Percentiles rank a stretch among this genome's conserved stretches.
phyloP scores from a whole-genome alignment of 1,284 basidiomycete species.

The Bondarzewia mesenterica region DNA sequence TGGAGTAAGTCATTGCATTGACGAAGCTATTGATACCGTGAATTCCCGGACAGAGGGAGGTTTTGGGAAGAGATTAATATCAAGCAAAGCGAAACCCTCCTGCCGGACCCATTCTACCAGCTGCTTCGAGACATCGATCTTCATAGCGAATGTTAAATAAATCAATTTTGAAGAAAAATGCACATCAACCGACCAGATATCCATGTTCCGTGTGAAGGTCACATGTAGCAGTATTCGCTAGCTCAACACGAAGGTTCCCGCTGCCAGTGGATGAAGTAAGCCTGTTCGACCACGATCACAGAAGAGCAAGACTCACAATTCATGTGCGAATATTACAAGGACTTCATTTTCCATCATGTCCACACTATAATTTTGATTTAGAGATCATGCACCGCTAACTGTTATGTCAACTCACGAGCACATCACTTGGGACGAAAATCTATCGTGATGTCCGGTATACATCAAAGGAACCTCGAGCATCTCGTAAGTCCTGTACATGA shows the following conservation, averaged over 20 bases:
- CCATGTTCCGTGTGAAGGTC: constrained; percentile 74
- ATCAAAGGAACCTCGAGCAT: constrained; percentile 80
- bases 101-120: constrained; percentile 71
- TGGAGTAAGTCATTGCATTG: not conserved
- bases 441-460: constrained; percentile 51
- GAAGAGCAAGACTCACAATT: constrained; percentile 61
- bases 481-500: constrained; percentile 62
- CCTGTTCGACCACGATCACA: not conserved
- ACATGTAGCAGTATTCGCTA: constrained; percentile 64
- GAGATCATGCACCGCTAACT: too few species aligned
- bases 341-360: constrained; percentile 65
- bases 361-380: constrained; percentile 22
- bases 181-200: constrained; percentile 53
- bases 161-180: constrained; percentile 3
- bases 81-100: constrained; percentile 69
- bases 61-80: constrained; percentile 75
- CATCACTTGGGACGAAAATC: constrained; percentile 75
- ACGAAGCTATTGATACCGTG: not conserved
- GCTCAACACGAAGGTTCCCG: constrained; percentile 78
- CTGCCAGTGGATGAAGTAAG: constrained; percentile 29
- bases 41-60: constrained; percentile 3
- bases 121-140: constrained; percentile 83
- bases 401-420: constrained; percentile 62
- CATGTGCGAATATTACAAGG: constrained; percentile 80
- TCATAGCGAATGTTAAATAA: not conserved